Percentiles rank a stretch among this genome's conserved stretches.
Conservation (phyloP, 768 basidiomycete species). For the Phallus indusiatus region DNA sequence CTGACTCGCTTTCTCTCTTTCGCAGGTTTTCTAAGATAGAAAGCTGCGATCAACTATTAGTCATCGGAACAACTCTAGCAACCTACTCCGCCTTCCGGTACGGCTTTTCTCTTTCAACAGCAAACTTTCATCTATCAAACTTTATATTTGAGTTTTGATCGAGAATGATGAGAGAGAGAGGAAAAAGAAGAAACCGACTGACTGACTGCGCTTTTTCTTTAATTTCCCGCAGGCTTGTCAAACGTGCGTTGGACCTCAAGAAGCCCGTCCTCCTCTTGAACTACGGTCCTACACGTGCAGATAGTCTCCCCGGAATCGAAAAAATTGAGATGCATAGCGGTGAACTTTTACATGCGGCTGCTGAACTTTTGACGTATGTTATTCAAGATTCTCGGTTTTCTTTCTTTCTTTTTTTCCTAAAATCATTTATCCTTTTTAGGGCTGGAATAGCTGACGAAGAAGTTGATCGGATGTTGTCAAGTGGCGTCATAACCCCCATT, state of each 20-base stretch:
- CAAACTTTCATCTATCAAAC: background rate
- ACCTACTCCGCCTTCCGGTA: conserved; percentile 90
- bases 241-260: conserved; percentile 60
- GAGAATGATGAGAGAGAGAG: no score
- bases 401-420: background rate
- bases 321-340: conserved; percentile 76
- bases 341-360: conserved; percentile 59
- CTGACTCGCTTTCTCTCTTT: background rate
- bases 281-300: conserved; percentile 82
- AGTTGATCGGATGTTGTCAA: conserved; percentile 6
- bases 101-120: conserved; percentile 7
- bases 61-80: conserved; percentile 85
- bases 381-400: conserved; percentile 7
- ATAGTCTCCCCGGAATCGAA: conserved; percentile 49
- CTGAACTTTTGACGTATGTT: conserved; percentile 50
- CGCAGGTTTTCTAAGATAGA: conserved; percentile 51
- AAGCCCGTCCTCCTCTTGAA: conserved; percentile 82
- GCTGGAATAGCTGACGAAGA: background rate
- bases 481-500: conserved; percentile 6
- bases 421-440: background rate
- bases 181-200: no score
- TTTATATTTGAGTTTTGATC: background rate
- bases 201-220: background rate
- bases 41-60: conserved; percentile 54
- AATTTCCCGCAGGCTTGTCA: conserved; percentile 63